Percentiles rank a stretch among this genome's conserved stretches.
Conservation (phyloP, 2,329 filamentous ascomycete genomes). For the Tolypocladium nubicola region DNA sequence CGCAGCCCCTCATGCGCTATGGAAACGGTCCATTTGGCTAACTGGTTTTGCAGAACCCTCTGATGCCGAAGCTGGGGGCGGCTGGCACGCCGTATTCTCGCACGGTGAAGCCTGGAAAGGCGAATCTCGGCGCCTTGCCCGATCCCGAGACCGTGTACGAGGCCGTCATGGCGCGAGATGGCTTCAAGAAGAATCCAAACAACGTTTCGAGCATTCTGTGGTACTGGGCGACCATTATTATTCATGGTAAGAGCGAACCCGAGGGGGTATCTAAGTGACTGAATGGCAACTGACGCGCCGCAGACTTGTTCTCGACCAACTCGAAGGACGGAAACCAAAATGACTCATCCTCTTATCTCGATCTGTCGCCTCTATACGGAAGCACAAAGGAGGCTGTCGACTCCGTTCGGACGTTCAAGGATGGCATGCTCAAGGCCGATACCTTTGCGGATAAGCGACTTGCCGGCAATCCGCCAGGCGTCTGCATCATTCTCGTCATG, state of each 20-base stretch:
- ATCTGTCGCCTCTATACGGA: conserved; percentile 62
- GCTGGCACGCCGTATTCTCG: conserved; percentile 59
- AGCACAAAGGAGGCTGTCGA: conserved; percentile 57
- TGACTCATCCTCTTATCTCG: conserved; percentile 62
- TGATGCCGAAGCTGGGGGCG: conserved; percentile 53
- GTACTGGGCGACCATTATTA: conserved; percentile 65
- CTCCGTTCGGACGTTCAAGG: conserved; percentile 56
- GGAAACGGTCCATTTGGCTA: not conserved
- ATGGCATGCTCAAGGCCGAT: conserved; percentile 64
- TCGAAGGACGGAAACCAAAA: conserved; percentile 46
- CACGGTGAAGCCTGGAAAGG: conserved; percentile 46
- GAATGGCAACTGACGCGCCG: not conserved
- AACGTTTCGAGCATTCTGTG: conserved; percentile 63
- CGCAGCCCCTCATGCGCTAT: not conserved
- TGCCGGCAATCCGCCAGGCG: conserved; percentile 60
- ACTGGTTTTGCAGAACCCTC: conserved; percentile 40
- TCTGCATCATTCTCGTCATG: conserved; percentile 64
- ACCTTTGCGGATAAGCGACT: conserved; percentile 61
- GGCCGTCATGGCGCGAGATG: conserved; percentile 41
- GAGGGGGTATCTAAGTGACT: not conserved
- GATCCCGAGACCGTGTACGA: conserved; percentile 56
- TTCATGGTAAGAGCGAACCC: conserved; percentile 42
- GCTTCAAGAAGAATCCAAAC: conserved; percentile 53
- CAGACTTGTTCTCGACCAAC: conserved; percentile 63
- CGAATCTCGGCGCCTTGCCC: conserved; percentile 54